phyloP scores from a whole-genome alignment of 805 yeast species.

The Barnettozyma californica region DNA sequence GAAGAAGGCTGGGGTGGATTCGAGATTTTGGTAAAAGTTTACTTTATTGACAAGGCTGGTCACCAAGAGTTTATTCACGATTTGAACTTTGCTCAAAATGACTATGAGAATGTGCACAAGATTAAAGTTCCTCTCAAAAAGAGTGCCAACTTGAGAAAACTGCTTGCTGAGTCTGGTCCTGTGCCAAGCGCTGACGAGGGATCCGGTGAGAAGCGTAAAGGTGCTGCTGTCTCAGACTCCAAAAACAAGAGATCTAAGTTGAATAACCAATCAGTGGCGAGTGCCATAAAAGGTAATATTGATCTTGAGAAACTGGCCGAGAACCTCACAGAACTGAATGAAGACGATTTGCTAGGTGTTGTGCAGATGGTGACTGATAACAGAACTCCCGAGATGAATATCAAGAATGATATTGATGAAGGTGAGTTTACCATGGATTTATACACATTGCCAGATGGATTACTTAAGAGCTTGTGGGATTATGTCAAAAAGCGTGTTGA shows the following conservation, averaged over 20 bases:
- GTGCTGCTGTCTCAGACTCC: slow-evolving; percentile 13
- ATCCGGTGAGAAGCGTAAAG: slow-evolving; percentile 34
- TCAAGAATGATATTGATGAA: slow-evolving; percentile 90
- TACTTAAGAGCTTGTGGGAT: slow-evolving; percentile 91
- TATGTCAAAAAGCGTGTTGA: slow-evolving; percentile 71
- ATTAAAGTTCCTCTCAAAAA: slow-evolving; percentile 72
- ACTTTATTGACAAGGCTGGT: slow-evolving; percentile 79
- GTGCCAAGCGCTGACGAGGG: slow-evolving; percentile 49
- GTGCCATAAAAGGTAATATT: slow-evolving; percentile 66
- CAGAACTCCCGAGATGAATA: slow-evolving; percentile 89
- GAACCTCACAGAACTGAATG: slow-evolving; percentile 79
- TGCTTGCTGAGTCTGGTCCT: slow-evolving; percentile 77
- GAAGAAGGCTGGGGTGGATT: slow-evolving; percentile 99
- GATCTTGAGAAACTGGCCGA: slow-evolving; percentile 90
- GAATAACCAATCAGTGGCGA: slow-evolving; percentile 23
- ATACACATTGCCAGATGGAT: slow-evolving; percentile 84
- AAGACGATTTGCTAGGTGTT: slow-evolving; percentile 89
- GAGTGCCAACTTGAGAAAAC: slow-evolving; percentile 54
- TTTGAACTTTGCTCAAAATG: slow-evolving; percentile 74
- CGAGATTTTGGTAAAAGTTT: slow-evolving; percentile 75
- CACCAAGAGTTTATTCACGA: slow-evolving; percentile 86
- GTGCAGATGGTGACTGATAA: slow-evolving; percentile 98
- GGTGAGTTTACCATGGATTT: slow-evolving; percentile 97
- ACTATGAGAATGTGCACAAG: slow-evolving; percentile 72
- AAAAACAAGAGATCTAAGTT: slow-evolving; percentile 26